A percentile compares a stretch with the other conserved stretches of the same genome.
phyloP scores from a whole-genome alignment of 805 yeast genomes.

The Candida tallmaniae region DNA sequence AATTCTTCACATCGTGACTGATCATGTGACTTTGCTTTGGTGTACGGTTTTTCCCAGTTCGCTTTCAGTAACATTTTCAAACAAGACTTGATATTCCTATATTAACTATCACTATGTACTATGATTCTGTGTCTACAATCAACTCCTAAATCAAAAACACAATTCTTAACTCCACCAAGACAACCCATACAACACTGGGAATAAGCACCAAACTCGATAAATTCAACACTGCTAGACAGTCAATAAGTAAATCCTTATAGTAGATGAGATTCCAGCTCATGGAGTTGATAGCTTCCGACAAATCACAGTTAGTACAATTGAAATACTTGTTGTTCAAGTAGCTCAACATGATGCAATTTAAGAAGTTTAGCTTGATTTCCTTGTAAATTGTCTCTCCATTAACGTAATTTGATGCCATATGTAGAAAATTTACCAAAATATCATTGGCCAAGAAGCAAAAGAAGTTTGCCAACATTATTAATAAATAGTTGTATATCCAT shows the following conservation, averaged over 20 bases:
- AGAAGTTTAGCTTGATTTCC: slow-evolving; percentile 9
- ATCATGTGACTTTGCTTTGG: too few relatives aligned
- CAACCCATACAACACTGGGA: slow-evolving; percentile 23
- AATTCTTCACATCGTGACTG: too few relatives aligned
- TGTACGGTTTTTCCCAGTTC: too few relatives aligned
- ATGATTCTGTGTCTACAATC: too few relatives aligned
- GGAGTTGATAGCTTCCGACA: background rate
- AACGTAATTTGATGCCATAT: slow-evolving; percentile 1
- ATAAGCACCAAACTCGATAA: slow-evolving; percentile 16
- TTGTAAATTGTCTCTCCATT: slow-evolving; percentile 1
- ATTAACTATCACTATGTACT: too few relatives aligned
- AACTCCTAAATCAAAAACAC: too few relatives aligned
- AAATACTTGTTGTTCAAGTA: slow-evolving; percentile 11
- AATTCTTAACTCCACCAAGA: too few relatives aligned
- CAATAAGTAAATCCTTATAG: slow-evolving; percentile 11
- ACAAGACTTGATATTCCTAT: too few relatives aligned
- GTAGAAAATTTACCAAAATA: slow-evolving; percentile 16
- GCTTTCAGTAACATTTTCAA: too few relatives aligned
- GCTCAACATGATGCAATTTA: slow-evolving; percentile 16
- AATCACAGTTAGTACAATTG: slow-evolving; percentile 5
- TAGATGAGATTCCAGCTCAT: slow-evolving; percentile 4
- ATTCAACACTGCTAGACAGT: slow-evolving; percentile 17
- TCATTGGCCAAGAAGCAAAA: slow-evolving; percentile 17
- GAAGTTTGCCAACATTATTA: slow-evolving; percentile 11
- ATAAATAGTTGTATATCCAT: slow-evolving; percentile 19